Conservation (phyloP, 2,329 filamentous ascomycete genomes). For the Plectosphaerella cucumerina region DNA sequence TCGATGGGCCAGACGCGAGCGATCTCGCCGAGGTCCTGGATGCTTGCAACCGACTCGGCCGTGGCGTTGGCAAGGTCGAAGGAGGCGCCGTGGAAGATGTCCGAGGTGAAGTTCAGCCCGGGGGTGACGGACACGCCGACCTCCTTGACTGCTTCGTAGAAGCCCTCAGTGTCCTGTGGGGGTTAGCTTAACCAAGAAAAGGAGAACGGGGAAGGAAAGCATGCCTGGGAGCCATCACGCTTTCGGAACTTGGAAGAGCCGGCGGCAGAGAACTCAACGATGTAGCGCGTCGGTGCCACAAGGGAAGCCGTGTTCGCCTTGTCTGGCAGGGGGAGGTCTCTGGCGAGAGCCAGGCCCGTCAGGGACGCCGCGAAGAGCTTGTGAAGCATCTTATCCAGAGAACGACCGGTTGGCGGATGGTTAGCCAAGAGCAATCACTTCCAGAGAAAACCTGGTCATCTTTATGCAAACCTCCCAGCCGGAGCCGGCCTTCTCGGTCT, state of each 20-base stretch:
- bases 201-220: background rate
- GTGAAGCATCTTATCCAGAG: background rate
- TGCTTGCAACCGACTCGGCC: background rate
- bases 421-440: background rate
- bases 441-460: background rate
- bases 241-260: constrained; percentile 1
- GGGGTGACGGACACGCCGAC: background rate
- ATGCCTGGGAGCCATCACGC: background rate
- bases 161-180: constrained; percentile 1
- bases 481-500: too few species aligned
- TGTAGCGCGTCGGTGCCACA: background rate
- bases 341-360: background rate
- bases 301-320: background rate
- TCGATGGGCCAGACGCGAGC: background rate
- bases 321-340: background rate
- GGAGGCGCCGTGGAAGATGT: constrained; percentile 1
- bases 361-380: background rate
- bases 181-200: background rate
- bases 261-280: background rate
- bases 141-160: background rate
- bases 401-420: background rate
- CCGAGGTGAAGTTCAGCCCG: background rate
- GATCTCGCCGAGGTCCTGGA: background rate
- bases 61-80: constrained; percentile 1
- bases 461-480: background rate